Evolutionary conservation across 495 filamentous ascomycete genomes (phyloP).

Genomic region (Neurospora sp.): DNA sequence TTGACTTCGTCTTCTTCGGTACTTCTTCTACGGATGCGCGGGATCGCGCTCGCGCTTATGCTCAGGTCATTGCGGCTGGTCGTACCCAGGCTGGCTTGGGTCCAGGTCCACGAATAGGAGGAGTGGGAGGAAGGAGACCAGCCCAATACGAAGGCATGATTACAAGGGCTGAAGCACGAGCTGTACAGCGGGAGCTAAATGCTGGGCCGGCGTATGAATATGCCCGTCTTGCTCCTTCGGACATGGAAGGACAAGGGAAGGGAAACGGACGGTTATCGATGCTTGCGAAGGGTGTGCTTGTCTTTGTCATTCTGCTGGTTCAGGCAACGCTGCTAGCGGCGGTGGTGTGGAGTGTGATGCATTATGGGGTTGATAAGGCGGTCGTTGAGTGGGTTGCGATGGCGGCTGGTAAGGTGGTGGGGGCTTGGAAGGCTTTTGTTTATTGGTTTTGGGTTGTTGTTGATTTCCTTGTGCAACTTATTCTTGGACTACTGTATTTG

Average conservation of each 20-base stretch:
- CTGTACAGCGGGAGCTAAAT: background rate
- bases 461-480: background rate
- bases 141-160: too few relatives aligned
- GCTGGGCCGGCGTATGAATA: background rate
- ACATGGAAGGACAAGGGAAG: background rate
- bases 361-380: background rate
- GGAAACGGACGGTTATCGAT: background rate
- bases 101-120: too few relatives aligned
- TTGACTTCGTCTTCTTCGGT: background rate
- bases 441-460: background rate
- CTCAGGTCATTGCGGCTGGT: rapidly evolving
- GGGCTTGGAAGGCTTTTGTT: background rate
- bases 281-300: background rate
- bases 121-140: too few relatives aligned
- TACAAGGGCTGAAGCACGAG: background rate
- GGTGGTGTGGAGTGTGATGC: background rate
- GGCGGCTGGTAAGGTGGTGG: background rate
- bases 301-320: rapidly evolving
- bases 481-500: background rate
- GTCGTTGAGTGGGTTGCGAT: background rate
- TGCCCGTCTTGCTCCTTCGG: background rate
- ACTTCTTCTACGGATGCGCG: rapidly evolving
- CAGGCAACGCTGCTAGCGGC: background rate
- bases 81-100: background rate
- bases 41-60: background rate